Evolutionary conservation across 1,284 basidiomycete genomes (phyloP), one percentile per base, ranked within the genome.

Genomic region (Mycosarcoma mackinlayi): DNA sequence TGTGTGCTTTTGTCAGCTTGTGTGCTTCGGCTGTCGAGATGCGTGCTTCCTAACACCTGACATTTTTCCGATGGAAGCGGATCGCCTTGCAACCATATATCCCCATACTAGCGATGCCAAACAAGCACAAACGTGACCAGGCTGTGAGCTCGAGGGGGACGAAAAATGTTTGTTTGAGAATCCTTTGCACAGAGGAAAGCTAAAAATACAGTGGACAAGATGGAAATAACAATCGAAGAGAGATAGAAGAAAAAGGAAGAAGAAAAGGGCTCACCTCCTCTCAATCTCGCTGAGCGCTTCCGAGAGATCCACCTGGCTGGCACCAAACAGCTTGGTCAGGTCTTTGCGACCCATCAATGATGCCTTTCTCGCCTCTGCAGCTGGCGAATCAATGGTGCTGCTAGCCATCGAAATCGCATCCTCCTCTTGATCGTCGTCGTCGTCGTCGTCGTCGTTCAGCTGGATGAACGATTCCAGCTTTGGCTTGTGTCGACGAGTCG

Each of bases 321-420:
- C 61, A 24, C 67, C 67, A 31, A 71, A 57, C 41, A 71, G 30
- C 34, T 71, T 71, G 13, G 52, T 56, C 37, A 71, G 38, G 28
- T 71, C 67, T 25, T 71, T 71, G n/a, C n/a, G n/a, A n/a, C n/a
- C n/a, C n/a, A n/a, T n/a, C n/a, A n/a, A n/a, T n/a, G n/a, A n/a
- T n/a, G n/a, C n/a, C n/a, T n/a, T n/a, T n/a, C n/a, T n/a, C n/a
- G n/a, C n/a, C n/a, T n/a, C n/a, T n/a, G n/a, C n/a, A n/a, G n/a
- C n/a, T n/a, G n/a, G n/a, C n/a, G n/a, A n/a, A n/a, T 33, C 59
- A n/a, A 13, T 40, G 35, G 13, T 30, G 27, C 38, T 33, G 23
- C 21, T 42, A 4, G 31, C 11, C 16, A 34, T 16, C 6, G n/a
- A 42, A 18, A 38, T 13, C 28, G 9, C 10, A 6, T 23, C 19